Conservation (phyloP, 2,329 filamentous ascomycete species). For the Tolypocladium guangdongense region DNA sequence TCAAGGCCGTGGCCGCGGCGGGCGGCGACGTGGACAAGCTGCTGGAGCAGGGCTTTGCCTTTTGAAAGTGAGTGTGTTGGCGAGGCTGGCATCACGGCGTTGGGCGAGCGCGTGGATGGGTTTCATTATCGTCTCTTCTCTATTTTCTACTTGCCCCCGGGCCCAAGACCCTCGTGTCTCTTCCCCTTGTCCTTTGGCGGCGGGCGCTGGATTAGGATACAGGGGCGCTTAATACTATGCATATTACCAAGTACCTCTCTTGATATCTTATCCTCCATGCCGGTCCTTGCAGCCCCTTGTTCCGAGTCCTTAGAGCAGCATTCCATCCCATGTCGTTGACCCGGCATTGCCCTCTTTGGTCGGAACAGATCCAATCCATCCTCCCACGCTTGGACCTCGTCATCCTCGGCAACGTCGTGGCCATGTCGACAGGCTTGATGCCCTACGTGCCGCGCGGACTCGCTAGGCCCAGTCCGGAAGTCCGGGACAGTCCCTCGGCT, state of each 20-base stretch:
- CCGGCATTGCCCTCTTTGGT: too few relatives aligned
- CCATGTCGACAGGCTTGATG: too few relatives aligned
- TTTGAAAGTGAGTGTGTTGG: constrained; percentile 14
- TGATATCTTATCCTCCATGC: too few relatives aligned
- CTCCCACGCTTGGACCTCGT: too few relatives aligned
- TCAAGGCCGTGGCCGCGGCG: constrained; percentile 57
- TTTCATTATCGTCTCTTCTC: neutral
- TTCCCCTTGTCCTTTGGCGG: neutral
- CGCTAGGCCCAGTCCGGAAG: too few relatives aligned
- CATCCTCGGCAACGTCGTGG: too few relatives aligned
- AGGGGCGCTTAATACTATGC: neutral
- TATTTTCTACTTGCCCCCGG: neutral
- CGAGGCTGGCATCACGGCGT: neutral
- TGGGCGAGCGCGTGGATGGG: neutral
- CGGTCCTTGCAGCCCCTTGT: too few relatives aligned
- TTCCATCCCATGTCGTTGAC: too few relatives aligned
- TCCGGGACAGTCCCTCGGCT: too few relatives aligned
- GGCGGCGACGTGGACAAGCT: constrained; percentile 54
- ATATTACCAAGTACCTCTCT: neutral
- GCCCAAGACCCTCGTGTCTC: neutral
- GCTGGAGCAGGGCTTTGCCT: constrained; percentile 37
- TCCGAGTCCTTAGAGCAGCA: too few relatives aligned
- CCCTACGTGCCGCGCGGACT: too few relatives aligned
- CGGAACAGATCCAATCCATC: too few relatives aligned
- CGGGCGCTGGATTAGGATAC: neutral